These are phyloP conservation scores for Leishmania tarentolae DNA, from an alignment of 208 protist species.

Conservation along the genomic window DNA sequence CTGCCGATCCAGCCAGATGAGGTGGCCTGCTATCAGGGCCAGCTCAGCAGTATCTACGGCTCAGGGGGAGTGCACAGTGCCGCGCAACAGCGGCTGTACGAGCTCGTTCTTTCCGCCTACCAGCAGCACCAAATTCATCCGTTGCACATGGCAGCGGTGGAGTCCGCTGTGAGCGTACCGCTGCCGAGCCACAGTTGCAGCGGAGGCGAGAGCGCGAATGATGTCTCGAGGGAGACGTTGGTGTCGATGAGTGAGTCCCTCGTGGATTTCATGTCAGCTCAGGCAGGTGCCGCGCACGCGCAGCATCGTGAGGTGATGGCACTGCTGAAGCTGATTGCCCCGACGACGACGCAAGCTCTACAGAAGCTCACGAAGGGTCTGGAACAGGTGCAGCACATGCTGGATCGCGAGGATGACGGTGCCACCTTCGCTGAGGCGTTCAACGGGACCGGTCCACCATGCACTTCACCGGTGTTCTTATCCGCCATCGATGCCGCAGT, in stretches of 20 bases:
- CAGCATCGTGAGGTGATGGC: slow-evolving; percentile 27
- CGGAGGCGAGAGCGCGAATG: not conserved
- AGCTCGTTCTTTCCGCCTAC: slow-evolving; percentile 36
- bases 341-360: slow-evolving; percentile 11
- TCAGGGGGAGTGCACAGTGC: slow-evolving; percentile 4
- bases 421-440: too few species aligned
- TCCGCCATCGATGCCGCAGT: slow-evolving; percentile 23
- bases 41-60: slow-evolving; percentile 14
- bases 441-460: not conserved
- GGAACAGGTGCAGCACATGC: slow-evolving; percentile 8
- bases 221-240: not conserved
- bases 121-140: slow-evolving; percentile 45
- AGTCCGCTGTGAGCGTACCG: slow-evolving; percentile 14
- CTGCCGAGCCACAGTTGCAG: not conserved
- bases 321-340: slow-evolving; percentile 23
- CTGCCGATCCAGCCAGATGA: slow-evolving; percentile 14
- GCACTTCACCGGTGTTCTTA: slow-evolving; percentile 14
- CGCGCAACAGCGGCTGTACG: slow-evolving; percentile 45
- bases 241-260: not conserved
- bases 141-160: slow-evolving; percentile 48
- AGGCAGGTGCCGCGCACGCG: slow-evolving; percentile 1
- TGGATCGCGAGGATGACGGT: slow-evolving; percentile 16
- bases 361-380: slow-evolving; percentile 6
- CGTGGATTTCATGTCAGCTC: not conserved
- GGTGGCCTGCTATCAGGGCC: slow-evolving; percentile 26